Evolutionary conservation across 345 rosid species (phyloP).

Genomic region (Eucalyptus polybractea): DNA sequence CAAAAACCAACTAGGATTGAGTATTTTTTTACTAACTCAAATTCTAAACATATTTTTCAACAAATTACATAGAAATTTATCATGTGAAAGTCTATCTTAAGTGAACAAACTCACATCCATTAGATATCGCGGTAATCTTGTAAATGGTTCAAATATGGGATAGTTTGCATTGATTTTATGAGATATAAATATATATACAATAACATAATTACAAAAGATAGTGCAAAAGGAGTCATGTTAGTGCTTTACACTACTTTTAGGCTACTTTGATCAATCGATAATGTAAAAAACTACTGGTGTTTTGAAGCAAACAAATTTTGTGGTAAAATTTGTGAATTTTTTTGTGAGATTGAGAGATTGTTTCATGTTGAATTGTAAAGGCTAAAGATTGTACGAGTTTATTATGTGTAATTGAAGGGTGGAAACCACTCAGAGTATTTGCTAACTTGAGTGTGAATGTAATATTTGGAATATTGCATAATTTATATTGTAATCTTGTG

Average conservation of each 20-base stretch:
- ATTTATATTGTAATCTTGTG: too few species aligned
- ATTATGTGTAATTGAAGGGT: neutral
- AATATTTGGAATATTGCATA: too few species aligned
- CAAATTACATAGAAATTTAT: neutral
- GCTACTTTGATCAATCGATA: neutral
- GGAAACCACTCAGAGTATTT: accelerated
- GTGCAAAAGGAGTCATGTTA: neutral
- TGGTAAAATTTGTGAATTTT: too few species aligned
- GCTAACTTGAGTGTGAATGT: neutral
- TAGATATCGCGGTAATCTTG: neutral
- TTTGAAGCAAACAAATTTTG: neutral
- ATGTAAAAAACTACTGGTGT: neutral
- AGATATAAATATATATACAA: neutral
- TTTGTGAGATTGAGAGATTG: neutral
- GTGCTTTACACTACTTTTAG: neutral
- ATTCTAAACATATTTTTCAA: neutral
- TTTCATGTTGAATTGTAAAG: neutral
- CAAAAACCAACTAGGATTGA: neutral
- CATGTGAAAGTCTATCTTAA: neutral
- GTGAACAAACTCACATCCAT: neutral
- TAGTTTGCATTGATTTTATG: neutral
- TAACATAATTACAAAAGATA: neutral
- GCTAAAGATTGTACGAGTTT: neutral
- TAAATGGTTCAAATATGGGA: neutral
- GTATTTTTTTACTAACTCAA: neutral